Conservation (phyloP, 148 eudicot species). For the Chenopodium album region DNA sequence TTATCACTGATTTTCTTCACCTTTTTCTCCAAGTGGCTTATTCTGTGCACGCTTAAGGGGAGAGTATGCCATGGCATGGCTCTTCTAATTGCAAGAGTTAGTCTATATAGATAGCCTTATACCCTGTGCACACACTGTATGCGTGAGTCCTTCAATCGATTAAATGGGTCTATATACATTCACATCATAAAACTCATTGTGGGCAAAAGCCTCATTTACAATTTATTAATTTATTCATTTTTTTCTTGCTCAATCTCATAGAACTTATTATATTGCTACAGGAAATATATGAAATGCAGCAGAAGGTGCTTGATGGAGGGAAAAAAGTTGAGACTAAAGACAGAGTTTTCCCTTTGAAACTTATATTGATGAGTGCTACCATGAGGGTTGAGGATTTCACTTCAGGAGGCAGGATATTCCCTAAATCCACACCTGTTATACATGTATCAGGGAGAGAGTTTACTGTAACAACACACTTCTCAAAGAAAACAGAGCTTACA, state of each 20-base stretch:
- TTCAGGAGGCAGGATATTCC: constrained; percentile 57
- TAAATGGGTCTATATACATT: not conserved
- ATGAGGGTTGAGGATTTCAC: constrained; percentile 82
- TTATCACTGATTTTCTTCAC: not conserved
- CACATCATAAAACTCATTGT: not conserved
- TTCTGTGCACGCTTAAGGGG: not conserved
- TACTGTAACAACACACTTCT: constrained; percentile 61
- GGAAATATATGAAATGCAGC: constrained; percentile 56
- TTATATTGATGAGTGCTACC: constrained; percentile 97
- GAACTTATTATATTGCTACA: constrained; percentile 16
- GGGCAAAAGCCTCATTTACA: not conserved
- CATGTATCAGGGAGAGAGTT: constrained; percentile 68
- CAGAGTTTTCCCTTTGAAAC: constrained; percentile 59
- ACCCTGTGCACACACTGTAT: not conserved
- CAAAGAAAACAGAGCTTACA: constrained; percentile 70
- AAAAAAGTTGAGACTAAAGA: constrained; percentile 35
- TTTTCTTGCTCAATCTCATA: constrained; percentile 3
- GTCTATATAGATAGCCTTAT: not conserved
- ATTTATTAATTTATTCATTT: not conserved
- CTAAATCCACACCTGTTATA: constrained; percentile 61
- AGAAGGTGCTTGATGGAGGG: constrained; percentile 38
- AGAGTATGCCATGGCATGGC: not conserved
- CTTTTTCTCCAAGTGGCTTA: not conserved
- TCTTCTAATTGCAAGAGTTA: not conserved
- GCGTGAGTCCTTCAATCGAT: no score